Percentiles rank a stretch among this genome's conserved stretches.
These are phyloP conservation scores for Populus hybrid DNA, from an alignment of 441 rosid species.

Conservation along the genomic window DNA sequence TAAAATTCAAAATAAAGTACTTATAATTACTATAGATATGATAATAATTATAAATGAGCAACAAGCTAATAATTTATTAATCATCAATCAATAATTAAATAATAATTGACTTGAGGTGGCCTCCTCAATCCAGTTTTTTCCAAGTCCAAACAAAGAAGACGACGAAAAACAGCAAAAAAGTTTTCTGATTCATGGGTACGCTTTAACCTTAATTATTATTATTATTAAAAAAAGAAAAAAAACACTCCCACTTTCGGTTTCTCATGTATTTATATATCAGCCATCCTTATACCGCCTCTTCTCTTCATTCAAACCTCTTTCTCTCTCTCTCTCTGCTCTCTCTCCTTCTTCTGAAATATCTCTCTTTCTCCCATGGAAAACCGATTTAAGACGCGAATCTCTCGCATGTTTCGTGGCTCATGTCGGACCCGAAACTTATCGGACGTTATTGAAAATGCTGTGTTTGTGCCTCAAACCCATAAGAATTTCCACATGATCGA, in stretches of 20 bases:
- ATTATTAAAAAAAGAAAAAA: too few species aligned
- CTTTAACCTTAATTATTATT: too few species aligned
- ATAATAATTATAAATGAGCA: too few species aligned
- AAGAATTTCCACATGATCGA: conserved; percentile 14
- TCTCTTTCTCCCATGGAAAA: conserved; percentile 48
- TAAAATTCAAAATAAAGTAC: too few species aligned
- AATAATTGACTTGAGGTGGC: too few species aligned
- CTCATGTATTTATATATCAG: conserved; percentile 9
- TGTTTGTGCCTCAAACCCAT: conserved; percentile 32
- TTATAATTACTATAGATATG: too few species aligned
- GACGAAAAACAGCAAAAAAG: too few species aligned
- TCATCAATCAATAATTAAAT: too few species aligned
- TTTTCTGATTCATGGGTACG: too few species aligned
- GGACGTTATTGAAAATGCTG: conserved; percentile 55
- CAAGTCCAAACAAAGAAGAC: too few species aligned
- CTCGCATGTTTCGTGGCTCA: conserved; percentile 65
- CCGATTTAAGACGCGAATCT: conserved; percentile 53
- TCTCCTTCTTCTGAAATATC: not conserved
- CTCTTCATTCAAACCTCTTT: not conserved
- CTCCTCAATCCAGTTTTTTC: too few species aligned
- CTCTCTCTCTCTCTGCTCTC: not conserved
- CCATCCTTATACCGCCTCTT: not conserved
- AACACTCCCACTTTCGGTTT: not conserved
- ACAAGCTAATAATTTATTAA: too few species aligned
- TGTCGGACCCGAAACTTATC: conserved; percentile 58